Conservation (phyloP, 352 stramenopile species). For the Pythium utonaiense region DNA sequence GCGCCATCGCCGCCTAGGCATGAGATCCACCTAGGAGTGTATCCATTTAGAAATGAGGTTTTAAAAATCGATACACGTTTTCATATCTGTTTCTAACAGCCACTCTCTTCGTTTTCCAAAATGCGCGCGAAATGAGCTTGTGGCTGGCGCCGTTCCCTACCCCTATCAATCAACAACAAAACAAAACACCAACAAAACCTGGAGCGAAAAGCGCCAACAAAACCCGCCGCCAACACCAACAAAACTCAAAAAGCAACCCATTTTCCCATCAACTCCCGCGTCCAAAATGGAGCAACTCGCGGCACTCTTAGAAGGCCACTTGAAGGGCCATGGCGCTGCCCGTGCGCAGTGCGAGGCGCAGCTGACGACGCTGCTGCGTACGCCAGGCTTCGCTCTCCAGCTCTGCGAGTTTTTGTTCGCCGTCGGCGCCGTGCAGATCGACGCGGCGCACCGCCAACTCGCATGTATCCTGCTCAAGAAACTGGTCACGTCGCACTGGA, state of each 20-base stretch:
- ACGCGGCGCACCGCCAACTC: constrained; percentile 55
- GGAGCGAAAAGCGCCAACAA: background rate
- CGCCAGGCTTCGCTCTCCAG: constrained; percentile 65
- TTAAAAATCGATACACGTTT: background rate
- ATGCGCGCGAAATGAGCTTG: background rate
- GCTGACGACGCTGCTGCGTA: constrained; percentile 51
- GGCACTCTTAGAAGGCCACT: constrained; percentile 49
- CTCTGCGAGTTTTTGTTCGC: constrained; percentile 69
- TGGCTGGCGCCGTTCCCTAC: background rate
- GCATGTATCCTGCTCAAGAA: constrained; percentile 77
- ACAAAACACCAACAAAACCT: constrained; percentile 2
- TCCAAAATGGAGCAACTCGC: constrained; percentile 36
- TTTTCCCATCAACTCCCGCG: background rate
- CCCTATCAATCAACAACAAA: background rate
- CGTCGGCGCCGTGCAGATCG: constrained; percentile 20
- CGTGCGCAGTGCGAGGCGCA: constrained; percentile 61
- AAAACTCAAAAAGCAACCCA: background rate
- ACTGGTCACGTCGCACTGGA: constrained; percentile 65
- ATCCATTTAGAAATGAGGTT: background rate
- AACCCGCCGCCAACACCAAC: background rate
- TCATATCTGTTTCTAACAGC: background rate
- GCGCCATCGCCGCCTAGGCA: background rate
- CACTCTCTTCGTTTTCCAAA: background rate
- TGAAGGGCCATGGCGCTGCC: constrained; percentile 41
- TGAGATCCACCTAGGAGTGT: background rate